Percentiles rank a stretch among this genome's conserved stretches.
These are phyloP conservation scores for Tricholoma hemisulphureum DNA, from an alignment of 768 basidiomycete species.

Conservation along the genomic window DNA sequence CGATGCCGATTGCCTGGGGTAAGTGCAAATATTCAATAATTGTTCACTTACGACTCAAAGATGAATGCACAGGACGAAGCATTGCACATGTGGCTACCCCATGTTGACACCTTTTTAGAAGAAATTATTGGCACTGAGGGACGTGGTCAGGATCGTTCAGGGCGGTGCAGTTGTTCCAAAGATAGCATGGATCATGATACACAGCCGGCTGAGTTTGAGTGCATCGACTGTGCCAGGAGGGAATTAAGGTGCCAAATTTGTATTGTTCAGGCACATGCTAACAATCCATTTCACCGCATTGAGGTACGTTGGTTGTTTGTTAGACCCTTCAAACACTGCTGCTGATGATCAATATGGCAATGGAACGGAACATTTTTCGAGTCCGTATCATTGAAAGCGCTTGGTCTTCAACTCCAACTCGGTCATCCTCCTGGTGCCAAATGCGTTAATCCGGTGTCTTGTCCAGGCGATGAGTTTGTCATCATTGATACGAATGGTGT, in stretches of 20 bases:
- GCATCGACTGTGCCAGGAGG: constrained; percentile 2
- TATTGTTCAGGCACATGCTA: constrained; percentile 3
- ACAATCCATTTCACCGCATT: constrained; percentile 7
- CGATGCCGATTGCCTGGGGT: neutral
- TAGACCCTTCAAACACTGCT: neutral
- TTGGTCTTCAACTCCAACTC: neutral
- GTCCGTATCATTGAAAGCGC: neutral
- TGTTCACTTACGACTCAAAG: neutral
- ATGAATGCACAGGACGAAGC: constrained; percentile 12
- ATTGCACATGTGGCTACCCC: constrained; percentile 3
- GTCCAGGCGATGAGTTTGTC: constrained; percentile 8
- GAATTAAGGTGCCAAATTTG: constrained; percentile 2
- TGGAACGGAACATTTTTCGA: constrained; percentile 13
- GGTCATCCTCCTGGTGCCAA: constrained; percentile 6
- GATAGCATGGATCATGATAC: neutral
- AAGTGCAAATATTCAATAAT: neutral
- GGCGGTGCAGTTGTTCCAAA: neutral
- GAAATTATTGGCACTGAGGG: constrained; percentile 8
- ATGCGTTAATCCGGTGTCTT: constrained; percentile 24
- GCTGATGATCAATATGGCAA: neutral
- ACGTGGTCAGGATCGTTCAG: neutral
- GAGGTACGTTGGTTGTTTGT: neutral
- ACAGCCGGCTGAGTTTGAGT: constrained; percentile 4
- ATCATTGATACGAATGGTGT: constrained; percentile 23
- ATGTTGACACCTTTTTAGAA: constrained; percentile 1